Conservation (phyloP, 805 yeast species). For the Yarrowia osloensis region DNA sequence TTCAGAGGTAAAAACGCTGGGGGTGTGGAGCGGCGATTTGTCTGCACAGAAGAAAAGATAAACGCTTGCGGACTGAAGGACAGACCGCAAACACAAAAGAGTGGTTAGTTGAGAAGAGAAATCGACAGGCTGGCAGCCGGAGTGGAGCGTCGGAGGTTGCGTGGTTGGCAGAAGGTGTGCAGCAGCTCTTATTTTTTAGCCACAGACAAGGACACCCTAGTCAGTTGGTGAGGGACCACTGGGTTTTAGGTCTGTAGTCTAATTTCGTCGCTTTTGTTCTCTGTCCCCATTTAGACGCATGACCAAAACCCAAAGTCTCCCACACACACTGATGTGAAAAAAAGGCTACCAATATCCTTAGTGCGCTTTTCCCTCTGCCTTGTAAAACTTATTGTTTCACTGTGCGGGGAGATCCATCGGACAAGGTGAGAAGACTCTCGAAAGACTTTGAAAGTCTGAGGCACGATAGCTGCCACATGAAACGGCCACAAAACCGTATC, state of each 20-base stretch:
- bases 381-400: neutral
- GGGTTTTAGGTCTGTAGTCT: slow-evolving; percentile 17
- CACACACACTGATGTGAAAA: neutral
- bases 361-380: neutral
- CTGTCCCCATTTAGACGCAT: slow-evolving; percentile 7
- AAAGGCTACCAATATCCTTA: neutral
- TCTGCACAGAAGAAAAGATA: slow-evolving; percentile 10
- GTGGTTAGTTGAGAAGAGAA: slow-evolving; percentile 20
- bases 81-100: slow-evolving; percentile 17
- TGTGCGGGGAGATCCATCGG: slow-evolving; percentile 3
- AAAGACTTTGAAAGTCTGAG: neutral
- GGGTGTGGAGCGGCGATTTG: slow-evolving; percentile 7
- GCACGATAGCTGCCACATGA: neutral
- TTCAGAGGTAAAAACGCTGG: slow-evolving; percentile 18
- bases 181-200: neutral
- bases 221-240: neutral
- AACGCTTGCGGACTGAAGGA: slow-evolving; percentile 6
- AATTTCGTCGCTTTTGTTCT: slow-evolving; percentile 13
- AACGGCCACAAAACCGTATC: neutral
- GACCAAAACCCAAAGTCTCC: neutral
- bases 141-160: neutral
- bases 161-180: neutral
- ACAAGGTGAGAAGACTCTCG: neutral
- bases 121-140: neutral
- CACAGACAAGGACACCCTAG: slow-evolving; percentile 15